Evolutionary conservation across 2,329 filamentous ascomycete species (phyloP).

Genomic region (Aspergillus sp.): DNA sequence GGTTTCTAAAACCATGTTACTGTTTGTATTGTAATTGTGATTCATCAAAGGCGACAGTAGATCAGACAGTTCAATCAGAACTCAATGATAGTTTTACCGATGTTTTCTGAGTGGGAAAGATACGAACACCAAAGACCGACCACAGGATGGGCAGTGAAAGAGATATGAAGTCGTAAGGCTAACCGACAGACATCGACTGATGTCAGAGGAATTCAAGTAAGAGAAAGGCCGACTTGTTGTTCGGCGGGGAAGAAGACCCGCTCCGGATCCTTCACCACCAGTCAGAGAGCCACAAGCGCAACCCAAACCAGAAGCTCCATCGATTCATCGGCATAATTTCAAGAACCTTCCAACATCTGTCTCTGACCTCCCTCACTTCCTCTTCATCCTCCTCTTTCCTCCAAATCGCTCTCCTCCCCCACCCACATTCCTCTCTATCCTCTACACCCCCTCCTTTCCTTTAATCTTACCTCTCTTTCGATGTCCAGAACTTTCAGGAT

Average conservation of each 20-base stretch:
- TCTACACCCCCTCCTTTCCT: not conserved
- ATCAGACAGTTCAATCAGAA: no score
- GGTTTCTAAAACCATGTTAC: no score
- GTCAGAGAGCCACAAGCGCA: conserved; percentile 11
- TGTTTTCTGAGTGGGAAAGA: no score
- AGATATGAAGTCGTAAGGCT: no score
- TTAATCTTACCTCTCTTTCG: conserved; percentile 4
- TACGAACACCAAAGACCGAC: no score
- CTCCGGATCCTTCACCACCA: conserved; percentile 14
- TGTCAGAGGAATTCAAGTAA: not conserved
- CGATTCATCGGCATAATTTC: conserved; percentile 20
- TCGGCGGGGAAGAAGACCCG: conserved; percentile 23
- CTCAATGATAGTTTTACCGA: no score
- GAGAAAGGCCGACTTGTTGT: conserved; percentile 8
- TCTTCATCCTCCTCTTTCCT: conserved; percentile 9
- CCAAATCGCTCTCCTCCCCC: conserved; percentile 1
- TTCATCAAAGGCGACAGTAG: no score
- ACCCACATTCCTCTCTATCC: conserved; percentile 1
- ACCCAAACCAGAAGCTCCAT: conserved; percentile 15
- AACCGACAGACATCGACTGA: not conserved
- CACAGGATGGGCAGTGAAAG: no score
- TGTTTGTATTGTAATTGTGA: no score
- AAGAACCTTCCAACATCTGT: conserved; percentile 22
- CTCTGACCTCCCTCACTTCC: conserved; percentile 7
- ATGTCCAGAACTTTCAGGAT: conserved; percentile 24